Evolutionary conservation across 2,329 filamentous ascomycete genomes (phyloP).

Genomic region (Curvularia sp.): DNA sequence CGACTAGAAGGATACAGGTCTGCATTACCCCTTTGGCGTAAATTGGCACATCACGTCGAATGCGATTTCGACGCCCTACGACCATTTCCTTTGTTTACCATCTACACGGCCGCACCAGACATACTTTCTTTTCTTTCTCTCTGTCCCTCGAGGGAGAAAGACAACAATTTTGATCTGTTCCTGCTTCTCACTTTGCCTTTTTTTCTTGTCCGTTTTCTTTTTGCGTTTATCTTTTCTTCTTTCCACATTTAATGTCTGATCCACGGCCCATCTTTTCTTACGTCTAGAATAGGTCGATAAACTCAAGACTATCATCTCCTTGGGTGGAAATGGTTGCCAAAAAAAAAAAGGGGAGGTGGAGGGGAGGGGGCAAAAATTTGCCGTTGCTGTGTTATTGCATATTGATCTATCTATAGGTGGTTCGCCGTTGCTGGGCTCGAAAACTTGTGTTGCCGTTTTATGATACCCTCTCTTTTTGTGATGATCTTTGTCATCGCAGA

Average conservation of each 20-base stretch:
- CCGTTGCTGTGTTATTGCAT: neutral
- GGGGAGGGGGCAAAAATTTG: neutral
- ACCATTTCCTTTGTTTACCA: constrained; percentile 40
- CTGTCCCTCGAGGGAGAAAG: neutral
- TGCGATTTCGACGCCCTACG: constrained; percentile 46
- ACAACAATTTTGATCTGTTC: neutral
- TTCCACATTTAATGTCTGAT: constrained; percentile 3
- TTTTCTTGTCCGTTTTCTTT: neutral
- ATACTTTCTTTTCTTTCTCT: neutral
- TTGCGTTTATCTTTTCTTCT: neutral
- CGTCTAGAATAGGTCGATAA: neutral
- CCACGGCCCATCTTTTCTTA: neutral
- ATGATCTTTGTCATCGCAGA: constrained; percentile 1
- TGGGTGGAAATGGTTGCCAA: neutral
- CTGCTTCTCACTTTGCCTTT: too few species aligned
- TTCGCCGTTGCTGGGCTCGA: neutral
- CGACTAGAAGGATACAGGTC: constrained; percentile 1
- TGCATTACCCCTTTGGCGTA: constrained; percentile 30
- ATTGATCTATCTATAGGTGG: neutral
- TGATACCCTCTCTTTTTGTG: constrained; percentile 5
- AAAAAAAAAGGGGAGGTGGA: neutral
- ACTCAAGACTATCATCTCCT: neutral
- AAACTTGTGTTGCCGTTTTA: constrained; percentile 2
- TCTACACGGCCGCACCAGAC: constrained; percentile 7
- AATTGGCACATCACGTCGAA: constrained; percentile 38